These are phyloP conservation scores for Cardamine resedifolia DNA, from an alignment of 345 rosid species.

Conservation along the genomic window DNA sequence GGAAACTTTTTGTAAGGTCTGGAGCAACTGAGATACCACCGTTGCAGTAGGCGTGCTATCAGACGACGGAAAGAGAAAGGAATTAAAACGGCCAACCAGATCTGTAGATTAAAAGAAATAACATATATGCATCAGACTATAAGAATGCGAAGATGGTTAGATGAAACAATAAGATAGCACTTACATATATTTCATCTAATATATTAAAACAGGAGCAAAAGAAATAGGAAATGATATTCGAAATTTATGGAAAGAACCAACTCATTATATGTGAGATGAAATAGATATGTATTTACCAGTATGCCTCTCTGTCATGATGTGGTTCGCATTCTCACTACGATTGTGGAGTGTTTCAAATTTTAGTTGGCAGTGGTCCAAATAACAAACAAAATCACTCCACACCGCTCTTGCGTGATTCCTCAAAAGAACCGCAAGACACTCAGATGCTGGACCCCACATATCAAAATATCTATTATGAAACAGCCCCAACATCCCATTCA, in stretches of 20 bases:
- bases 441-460: constrained; percentile 68
- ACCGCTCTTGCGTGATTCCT: constrained; percentile 49
- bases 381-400: constrained; percentile 63
- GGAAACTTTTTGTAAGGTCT: constrained; percentile 67
- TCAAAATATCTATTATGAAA: constrained; percentile 65
- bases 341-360: constrained; percentile 40
- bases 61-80: constrained; percentile 54
- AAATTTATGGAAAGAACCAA: constrained; percentile 4
- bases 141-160: constrained; percentile 3
- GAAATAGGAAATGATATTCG: neutral
- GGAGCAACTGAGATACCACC: constrained; percentile 63
- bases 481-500: constrained; percentile 74
- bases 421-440: constrained; percentile 71
- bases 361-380: constrained; percentile 51
- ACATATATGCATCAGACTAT: constrained; percentile 16
- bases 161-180: neutral
- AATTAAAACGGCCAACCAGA: constrained; percentile 52
- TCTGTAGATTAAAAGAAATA: constrained; percentile 45
- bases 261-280: neutral
- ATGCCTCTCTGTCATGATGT: constrained; percentile 36
- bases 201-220: neutral
- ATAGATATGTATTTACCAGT: constrained; percentile 45
- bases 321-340: constrained; percentile 40
- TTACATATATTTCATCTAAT: neutral
- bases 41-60: constrained; percentile 53